Base-by-base conservation (phyloP, 305 asterid genomes). In the Fraxinus floribunda region DNA sequence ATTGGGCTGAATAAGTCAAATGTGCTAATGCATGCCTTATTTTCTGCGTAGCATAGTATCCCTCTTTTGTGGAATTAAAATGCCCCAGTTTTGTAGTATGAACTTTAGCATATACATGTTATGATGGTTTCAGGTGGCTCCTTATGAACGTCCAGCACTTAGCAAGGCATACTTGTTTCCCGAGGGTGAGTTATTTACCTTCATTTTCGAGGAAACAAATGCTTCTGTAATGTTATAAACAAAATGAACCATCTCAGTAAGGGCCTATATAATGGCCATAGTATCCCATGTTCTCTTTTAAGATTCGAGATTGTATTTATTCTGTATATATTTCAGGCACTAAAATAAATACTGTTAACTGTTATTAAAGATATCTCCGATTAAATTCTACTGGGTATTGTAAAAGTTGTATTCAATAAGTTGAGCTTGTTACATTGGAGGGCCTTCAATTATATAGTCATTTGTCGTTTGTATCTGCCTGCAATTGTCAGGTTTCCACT, bases 121-220 rank as follows among this genome's bases (percentile, higher is more conserved):
- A 71, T 87, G 86, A 80, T 86, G 75, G 82, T 87, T 86, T 81
- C 88, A 95, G 98, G 99, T 95, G 85, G 99, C 99, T 89, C 98
- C 99, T 49, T 95, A 94, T 88, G 98, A 95, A 89, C 98, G 98
- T 30, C 98, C 98, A 44, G 98, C 98, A 34, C 94, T 95, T 74
- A 95, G 98, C 88, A 95, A 95, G 87, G 98, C 90, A 66, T 95
- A 95, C 90, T 91, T 95, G 81, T 93, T 94, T 79, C 98, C 99
- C 75, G 91, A 95, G 86, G 98, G 98, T 92, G 86, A 89, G 95
- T 90, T 83, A 36, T 85, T 79, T 74, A n/a, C 79, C 41, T 85
- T 46, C 75, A n/a, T 7, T 77, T 62, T 44, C 11, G 66, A 74
- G 30, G 36, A 24, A 75, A 26, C 36, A 1, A 26, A 26, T 64